These are phyloP conservation scores for Mrakia gelida DNA, from an alignment of 768 basidiomycete species.

Conservation along the genomic window DNA sequence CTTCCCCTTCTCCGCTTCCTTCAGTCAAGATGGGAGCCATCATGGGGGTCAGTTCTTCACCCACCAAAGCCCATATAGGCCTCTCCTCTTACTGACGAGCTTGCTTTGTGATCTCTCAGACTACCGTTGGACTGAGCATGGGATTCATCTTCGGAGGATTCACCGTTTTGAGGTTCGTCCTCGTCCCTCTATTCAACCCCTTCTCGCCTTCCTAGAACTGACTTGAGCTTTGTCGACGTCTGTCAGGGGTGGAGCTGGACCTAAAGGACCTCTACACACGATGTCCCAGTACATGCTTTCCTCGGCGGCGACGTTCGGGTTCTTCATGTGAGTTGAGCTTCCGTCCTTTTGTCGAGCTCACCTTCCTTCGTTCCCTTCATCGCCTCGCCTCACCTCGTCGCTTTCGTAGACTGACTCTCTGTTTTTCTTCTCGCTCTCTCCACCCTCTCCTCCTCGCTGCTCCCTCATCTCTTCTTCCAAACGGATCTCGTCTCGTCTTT, in stretches of 20 bases:
- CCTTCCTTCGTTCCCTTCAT: neutral
- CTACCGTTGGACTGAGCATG: constrained; percentile 78
- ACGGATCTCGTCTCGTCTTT: neutral
- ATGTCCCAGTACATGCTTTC: constrained; percentile 98
- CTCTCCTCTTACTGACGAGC: neutral
- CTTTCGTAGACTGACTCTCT: neutral
- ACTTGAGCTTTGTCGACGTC: neutral
- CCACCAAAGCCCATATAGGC: neutral
- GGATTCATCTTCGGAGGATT: constrained; percentile 96
- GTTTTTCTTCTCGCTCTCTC: neutral
- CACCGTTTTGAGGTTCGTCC: constrained; percentile 75
- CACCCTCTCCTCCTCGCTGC: neutral
- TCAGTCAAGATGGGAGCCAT: constrained; percentile 28
- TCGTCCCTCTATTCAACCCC: neutral
- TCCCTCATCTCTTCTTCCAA: too few relatives aligned
- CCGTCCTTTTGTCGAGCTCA: neutral
- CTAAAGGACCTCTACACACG: constrained; percentile 80
- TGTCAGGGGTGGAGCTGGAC: constrained; percentile 86
- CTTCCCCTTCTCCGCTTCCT: neutral
- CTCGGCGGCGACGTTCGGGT: constrained; percentile 89
- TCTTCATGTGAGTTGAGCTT: constrained; percentile 89
- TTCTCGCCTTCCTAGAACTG: constrained; percentile 15
- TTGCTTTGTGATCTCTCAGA: neutral
- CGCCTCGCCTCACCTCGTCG: neutral
- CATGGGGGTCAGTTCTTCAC: constrained; percentile 21